Evolutionary conservation across 2,329 filamentous ascomycete species (phyloP), one percentile per base, ranked within the genome.

Genomic region (Fusarium anguioides): DNA sequence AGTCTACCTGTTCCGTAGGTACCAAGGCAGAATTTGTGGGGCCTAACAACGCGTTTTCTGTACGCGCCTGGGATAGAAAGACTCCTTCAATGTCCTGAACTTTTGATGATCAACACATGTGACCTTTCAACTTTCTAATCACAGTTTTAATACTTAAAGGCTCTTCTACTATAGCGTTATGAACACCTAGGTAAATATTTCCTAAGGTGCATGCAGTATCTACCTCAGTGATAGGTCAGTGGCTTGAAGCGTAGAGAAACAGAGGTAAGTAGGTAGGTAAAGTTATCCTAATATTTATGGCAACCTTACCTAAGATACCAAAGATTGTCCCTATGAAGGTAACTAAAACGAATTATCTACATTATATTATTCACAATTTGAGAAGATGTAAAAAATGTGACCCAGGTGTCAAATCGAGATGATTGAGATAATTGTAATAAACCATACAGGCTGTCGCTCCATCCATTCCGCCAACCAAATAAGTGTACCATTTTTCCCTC

Each of bases 1-100:
- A 39, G 47, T 60, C 45, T 73, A 79, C 76, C 36, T 72, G 21
- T n/a, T 31, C 23, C 40, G 50, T 37, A 68, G 44, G 76, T 77
- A 74, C 59, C 71, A 31, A 75, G 70, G 71, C 70, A 72, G 68
- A 74, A 45, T 71, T 49, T 42, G 27, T 29, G 24, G 24, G 33
- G 40, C 7, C 41, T 53, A 54, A 26, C 33, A 29, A 58, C 73
- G 70, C 67, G 65, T 65, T 53, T 61, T 15, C 40, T 27, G 4
- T 18, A 51, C 44, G 60, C 42, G 37, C 33, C 50, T 45, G 33
- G 40, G 39, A 29, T 21, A 21, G 44, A 45, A 60, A 44, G 50
- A 49, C 42, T 49, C 29, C 31, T 49, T 48, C n/a, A 36, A 15
- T 29, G 23, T n/a, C 12, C 47, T 41, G 15, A n/a, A 52, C 31